phyloP scores from a whole-genome alignment of 495 filamentous ascomycete genomes.

The Bathelium albidoporum region DNA sequence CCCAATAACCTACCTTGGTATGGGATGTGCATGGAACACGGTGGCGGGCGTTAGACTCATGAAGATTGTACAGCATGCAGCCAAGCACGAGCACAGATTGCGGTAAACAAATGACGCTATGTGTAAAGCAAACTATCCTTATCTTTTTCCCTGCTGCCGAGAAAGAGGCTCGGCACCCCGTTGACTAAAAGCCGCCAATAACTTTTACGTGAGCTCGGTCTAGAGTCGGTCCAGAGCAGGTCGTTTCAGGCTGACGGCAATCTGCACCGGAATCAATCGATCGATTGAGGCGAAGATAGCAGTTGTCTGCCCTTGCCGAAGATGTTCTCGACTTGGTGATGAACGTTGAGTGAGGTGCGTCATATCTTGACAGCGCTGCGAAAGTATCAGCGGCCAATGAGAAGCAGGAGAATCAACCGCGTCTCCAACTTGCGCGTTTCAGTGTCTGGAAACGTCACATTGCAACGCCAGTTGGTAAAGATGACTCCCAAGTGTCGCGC shows the following conservation, averaged over 20 bases:
- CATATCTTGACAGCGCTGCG: background rate
- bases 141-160: background rate
- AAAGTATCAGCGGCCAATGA: background rate
- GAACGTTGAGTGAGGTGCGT: background rate
- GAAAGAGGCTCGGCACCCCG: background rate
- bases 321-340: background rate
- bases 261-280: background rate
- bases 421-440: background rate
- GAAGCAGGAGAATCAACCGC: background rate
- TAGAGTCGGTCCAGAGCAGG: background rate
- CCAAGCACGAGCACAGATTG: background rate
- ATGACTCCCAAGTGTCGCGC: background rate
- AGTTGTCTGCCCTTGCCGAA: background rate
- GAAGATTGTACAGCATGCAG: background rate
- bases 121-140: background rate
- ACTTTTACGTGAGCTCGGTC: constrained; percentile 2
- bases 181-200: constrained; percentile 2
- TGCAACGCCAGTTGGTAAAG: background rate
- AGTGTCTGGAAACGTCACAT: background rate
- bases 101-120: background rate
- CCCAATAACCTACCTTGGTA: background rate
- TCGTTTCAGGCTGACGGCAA: too few relatives aligned
- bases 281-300: background rate
- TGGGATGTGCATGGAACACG: background rate
- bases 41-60: background rate